phyloP scores from a whole-genome alignment of 1,139 yeast genomes.

The Kurtzmaniella natalensis region DNA sequence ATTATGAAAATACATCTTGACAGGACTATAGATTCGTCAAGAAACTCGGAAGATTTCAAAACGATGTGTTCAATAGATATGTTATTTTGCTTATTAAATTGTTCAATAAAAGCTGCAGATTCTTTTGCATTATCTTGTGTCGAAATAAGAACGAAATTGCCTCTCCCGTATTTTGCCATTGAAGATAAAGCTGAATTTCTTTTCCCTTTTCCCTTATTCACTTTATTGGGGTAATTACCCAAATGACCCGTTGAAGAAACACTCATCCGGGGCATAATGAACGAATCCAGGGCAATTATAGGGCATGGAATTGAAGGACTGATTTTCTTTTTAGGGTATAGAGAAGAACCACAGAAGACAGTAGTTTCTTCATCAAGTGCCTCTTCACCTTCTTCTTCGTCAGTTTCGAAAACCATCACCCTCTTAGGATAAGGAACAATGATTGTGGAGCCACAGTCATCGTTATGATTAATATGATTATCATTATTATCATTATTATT shows the following conservation, averaged over 20 bases:
- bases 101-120: constrained; percentile 5
- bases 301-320: constrained; percentile 7
- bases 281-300: constrained; percentile 13
- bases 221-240: background rate
- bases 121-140: background rate
- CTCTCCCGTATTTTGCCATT: background rate
- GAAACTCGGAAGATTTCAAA: constrained; percentile 7
- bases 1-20: constrained; percentile 32
- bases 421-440: constrained; percentile 9
- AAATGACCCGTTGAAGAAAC: constrained; percentile 16
- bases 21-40: constrained; percentile 12
- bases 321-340: constrained; percentile 2
- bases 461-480: background rate
- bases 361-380: constrained; percentile 11
- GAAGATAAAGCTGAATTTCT: too few relatives aligned
- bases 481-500: too few relatives aligned
- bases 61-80: background rate
- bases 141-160: background rate
- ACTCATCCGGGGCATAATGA: constrained; percentile 38
- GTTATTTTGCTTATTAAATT: background rate
- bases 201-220: background rate
- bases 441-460: constrained; percentile 6
- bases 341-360: background rate
- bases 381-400: constrained; percentile 33
- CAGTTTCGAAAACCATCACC: constrained; percentile 41